phyloP scores from a whole-genome alignment of 208 protist species.

The Leishmania lainsoni region DNA sequence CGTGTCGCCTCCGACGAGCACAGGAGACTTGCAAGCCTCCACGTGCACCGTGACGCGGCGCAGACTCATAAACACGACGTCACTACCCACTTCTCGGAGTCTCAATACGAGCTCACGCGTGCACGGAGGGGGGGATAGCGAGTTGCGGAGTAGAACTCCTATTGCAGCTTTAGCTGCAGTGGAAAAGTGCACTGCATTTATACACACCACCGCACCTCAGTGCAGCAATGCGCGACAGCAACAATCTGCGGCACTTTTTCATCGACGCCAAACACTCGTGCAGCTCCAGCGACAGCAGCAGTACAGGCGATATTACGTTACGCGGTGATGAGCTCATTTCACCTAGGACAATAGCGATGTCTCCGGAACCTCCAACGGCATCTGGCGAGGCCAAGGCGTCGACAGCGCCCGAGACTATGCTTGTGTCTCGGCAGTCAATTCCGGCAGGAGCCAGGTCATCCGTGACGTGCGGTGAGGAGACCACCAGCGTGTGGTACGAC shows the following conservation, averaged over 20 bases:
- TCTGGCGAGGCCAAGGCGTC: conserved; percentile 13
- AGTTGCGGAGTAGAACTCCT: neutral
- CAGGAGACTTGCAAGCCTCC: neutral
- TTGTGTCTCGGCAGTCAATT: conserved; percentile 3
- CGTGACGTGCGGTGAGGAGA: neutral
- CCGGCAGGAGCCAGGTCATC: neutral
- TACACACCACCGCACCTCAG: neutral
- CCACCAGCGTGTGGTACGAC: conserved; percentile 20
- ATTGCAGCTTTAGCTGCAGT: neutral
- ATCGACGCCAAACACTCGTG: conserved; percentile 17
- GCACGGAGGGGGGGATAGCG: neutral
- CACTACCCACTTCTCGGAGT: neutral
- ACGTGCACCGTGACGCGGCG: neutral
- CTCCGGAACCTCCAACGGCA: neutral
- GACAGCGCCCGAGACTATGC: conserved; percentile 2
- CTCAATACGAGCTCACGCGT: neutral
- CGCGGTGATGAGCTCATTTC: conserved; percentile 8
- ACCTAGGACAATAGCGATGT: neutral
- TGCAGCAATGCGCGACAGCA: conserved; percentile 7
- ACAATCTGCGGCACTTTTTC: conserved; percentile 3
- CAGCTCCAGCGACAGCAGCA: conserved; percentile 11
- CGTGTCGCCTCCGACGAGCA: neutral
- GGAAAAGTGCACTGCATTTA: neutral
- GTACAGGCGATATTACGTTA: conserved; percentile 4
- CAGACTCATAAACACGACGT: neutral